Conservation (phyloP, 2,329 filamentous ascomycete genomes). For the Didymella lethalis region DNA sequence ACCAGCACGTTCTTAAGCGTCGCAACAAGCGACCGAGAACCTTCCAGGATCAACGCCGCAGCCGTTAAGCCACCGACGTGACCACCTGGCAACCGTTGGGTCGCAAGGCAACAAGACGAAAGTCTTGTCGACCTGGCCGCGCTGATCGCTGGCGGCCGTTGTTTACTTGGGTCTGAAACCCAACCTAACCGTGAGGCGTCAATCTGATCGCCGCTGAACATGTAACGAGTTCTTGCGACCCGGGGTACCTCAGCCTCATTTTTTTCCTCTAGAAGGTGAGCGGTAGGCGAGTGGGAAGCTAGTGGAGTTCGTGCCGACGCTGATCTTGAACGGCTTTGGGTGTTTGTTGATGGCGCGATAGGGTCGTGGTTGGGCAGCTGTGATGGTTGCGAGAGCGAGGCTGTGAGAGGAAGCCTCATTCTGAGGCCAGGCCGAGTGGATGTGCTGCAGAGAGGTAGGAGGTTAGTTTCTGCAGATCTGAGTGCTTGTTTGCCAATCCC, state of each 20-base stretch:
- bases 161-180: background rate
- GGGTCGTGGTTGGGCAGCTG: background rate
- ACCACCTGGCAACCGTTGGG: slow-evolving; percentile 1
- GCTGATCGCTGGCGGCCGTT: slow-evolving; percentile 6
- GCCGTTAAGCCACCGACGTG: background rate
- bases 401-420: background rate
- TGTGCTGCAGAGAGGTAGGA: too few species aligned
- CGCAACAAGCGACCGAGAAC: background rate
- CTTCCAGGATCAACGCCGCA: background rate
- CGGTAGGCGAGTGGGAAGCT: background rate
- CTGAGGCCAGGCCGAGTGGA: too few species aligned
- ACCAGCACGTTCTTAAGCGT: slow-evolving; percentile 1
- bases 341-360: background rate
- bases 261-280: background rate
- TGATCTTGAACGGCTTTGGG: background rate
- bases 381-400: too few species aligned
- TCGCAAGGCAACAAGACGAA: slow-evolving; percentile 6
- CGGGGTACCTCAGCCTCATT: slow-evolving; percentile 4
- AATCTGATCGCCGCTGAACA: background rate
- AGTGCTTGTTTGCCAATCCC: background rate
- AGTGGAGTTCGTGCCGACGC: background rate
- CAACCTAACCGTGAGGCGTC: background rate
- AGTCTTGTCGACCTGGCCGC: background rate
- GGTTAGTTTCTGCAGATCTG: background rate
- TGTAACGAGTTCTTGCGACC: background rate